phyloP scores from a whole-genome alignment of 306 rosid species.

The Vigna hirtella region DNA sequence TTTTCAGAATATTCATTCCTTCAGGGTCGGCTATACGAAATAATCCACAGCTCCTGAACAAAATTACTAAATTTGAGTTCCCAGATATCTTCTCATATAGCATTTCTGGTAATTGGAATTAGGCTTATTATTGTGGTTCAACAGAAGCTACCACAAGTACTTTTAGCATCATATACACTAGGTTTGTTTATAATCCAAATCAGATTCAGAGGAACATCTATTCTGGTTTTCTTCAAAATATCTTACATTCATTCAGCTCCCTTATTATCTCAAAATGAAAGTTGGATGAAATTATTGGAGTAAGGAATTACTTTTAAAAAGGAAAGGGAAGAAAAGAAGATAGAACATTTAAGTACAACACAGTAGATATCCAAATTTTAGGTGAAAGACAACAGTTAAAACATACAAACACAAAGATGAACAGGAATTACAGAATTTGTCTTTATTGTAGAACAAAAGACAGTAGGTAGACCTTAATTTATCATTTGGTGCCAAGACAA shows the following conservation, averaged over 20 bases:
- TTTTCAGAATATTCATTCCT: constrained; percentile 68
- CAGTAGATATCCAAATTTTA: not conserved
- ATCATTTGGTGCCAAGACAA: constrained; percentile 87
- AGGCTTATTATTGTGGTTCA: constrained; percentile 16
- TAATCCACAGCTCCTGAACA: constrained; percentile 68
- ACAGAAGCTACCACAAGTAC: constrained; percentile 18
- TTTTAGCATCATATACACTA: not conserved
- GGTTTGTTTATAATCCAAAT: constrained; percentile 1
- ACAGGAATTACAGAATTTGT: constrained; percentile 21
- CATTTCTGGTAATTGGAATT: not conserved
- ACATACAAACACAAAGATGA: not conserved
- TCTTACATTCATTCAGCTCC: not conserved
- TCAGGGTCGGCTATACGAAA: constrained; percentile 77
- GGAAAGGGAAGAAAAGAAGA: not conserved
- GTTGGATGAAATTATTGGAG: not conserved
- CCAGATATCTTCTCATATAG: not conserved
- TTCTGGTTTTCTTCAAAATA: constrained; percentile 28
- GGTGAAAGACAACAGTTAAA: constrained; percentile 4
- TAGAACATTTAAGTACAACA: constrained; percentile 2
- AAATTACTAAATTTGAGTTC: constrained; percentile 18
- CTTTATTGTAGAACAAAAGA: not conserved
- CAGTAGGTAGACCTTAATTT: constrained; percentile 57
- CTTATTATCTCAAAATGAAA: constrained; percentile 1
- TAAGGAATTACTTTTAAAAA: not conserved
- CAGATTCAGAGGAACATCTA: constrained; percentile 15